phyloP scores from a whole-genome alignment of 129 eudicot genomes.

The Centrapalus pauciflorus region DNA sequence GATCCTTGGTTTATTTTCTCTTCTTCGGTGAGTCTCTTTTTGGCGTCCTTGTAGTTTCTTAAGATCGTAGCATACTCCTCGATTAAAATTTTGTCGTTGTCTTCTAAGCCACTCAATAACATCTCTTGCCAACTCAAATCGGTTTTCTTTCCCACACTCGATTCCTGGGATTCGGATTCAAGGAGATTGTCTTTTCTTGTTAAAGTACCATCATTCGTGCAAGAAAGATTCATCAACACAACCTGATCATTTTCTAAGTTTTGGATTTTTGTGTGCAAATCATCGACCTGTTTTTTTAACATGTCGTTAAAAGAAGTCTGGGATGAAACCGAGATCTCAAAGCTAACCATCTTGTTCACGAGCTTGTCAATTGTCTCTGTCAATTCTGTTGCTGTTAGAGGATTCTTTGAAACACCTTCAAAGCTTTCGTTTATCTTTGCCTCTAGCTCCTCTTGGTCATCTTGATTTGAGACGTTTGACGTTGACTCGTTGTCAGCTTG shows the following conservation, averaged over 20 bases:
- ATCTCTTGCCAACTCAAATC: slow-evolving; percentile 56
- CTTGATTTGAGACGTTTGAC: slow-evolving; percentile 9
- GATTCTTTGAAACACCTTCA: slow-evolving; percentile 21
- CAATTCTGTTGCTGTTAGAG: slow-evolving; percentile 47
- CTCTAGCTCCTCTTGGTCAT: slow-evolving; percentile 14
- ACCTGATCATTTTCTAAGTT: slow-evolving; percentile 31
- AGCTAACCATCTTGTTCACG: slow-evolving; percentile 53
- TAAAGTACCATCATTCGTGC: too few species aligned
- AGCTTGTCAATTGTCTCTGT: slow-evolving; percentile 80
- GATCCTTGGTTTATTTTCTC: slow-evolving; percentile 46
- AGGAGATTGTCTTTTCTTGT: not conserved
- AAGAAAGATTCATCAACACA: slow-evolving; percentile 21
- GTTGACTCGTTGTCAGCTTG: slow-evolving; percentile 18
- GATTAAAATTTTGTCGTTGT: slow-evolving; percentile 58
- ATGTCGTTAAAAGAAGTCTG: slow-evolving; percentile 63
- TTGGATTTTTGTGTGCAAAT: slow-evolving; percentile 57
- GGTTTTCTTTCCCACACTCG: slow-evolving; percentile 20
- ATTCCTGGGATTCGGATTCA: slow-evolving; percentile 15
- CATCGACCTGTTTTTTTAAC: slow-evolving; percentile 47
- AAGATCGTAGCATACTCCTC: slow-evolving; percentile 62
- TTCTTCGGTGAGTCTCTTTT: slow-evolving; percentile 47
- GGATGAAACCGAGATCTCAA: slow-evolving; percentile 61
- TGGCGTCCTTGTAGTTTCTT: slow-evolving; percentile 61
- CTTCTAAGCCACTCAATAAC: slow-evolving; percentile 67
- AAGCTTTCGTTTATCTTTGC: slow-evolving; percentile 14